Conservation (phyloP, 2,329 filamentous ascomycete species). For the Xylaria sp. region DNA sequence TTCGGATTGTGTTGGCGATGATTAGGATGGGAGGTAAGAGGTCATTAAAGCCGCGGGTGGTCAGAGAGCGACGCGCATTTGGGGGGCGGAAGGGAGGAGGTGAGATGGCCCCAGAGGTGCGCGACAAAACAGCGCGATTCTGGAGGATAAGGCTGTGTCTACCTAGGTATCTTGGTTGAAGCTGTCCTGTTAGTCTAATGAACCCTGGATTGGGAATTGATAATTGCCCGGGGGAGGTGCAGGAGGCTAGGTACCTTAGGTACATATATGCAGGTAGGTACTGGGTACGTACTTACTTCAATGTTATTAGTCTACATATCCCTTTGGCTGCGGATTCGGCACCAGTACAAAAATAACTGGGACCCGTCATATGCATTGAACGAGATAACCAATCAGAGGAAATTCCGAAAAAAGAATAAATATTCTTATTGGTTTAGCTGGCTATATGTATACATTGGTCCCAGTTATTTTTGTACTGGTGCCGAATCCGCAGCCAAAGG, state of each 20-base stretch:
- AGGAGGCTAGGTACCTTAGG: background rate
- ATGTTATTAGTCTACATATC: background rate
- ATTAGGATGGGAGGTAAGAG: background rate
- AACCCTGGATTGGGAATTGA: slow-evolving; percentile 8
- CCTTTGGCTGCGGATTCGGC: too few relatives aligned
- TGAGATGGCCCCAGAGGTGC: slow-evolving; percentile 9
- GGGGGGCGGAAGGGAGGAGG: slow-evolving; percentile 10
- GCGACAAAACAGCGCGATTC: slow-evolving; percentile 10
- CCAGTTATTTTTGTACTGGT: too few relatives aligned
- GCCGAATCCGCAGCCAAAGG: too few relatives aligned
- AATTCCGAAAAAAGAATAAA: too few relatives aligned
- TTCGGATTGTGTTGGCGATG: slow-evolving; percentile 7
- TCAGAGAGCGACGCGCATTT: slow-evolving; percentile 18
- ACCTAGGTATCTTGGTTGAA: slow-evolving; percentile 17
- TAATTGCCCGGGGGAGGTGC: background rate
- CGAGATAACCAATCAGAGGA: too few relatives aligned
- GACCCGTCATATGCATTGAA: too few relatives aligned
- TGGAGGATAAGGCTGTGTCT: slow-evolving; percentile 23
- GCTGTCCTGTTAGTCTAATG: slow-evolving; percentile 8
- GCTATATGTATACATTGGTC: too few relatives aligned
- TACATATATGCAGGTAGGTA: too few relatives aligned
- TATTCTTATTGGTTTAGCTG: too few relatives aligned
- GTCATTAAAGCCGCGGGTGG: background rate
- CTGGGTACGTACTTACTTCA: background rate
- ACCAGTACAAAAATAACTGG: too few relatives aligned